A percentile compares a stretch with the other conserved stretches of the same genome.
These are phyloP conservation scores for Geum urbanum DNA, from an alignment of 306 rosid genomes.

Conservation along the genomic window DNA sequence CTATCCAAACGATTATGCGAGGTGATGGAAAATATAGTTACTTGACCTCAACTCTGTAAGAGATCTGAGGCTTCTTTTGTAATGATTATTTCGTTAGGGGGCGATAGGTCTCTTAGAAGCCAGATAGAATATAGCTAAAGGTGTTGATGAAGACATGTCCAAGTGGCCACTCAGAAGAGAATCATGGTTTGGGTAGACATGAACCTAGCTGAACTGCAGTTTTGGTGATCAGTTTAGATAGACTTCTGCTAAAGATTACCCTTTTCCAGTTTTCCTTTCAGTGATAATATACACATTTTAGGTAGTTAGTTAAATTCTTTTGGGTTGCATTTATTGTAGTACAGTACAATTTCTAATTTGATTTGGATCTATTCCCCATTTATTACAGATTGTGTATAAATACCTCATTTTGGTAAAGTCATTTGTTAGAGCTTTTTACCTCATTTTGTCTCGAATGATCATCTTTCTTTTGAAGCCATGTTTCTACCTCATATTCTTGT, in stretches of 20 bases:
- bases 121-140: slow-evolving; percentile 32
- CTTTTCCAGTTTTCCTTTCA: slow-evolving; percentile 21
- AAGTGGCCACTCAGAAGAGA: slow-evolving; percentile 36
- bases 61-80: slow-evolving; percentile 34
- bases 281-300: slow-evolving; percentile 19
- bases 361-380: slow-evolving; percentile 21
- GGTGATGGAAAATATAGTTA: slow-evolving; percentile 54
- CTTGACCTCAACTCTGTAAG: slow-evolving; percentile 31
- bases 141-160: slow-evolving; percentile 32
- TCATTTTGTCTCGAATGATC: too few relatives aligned
- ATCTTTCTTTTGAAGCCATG: too few relatives aligned
- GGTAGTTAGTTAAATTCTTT: slow-evolving; percentile 46
- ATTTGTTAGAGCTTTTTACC: neutral
- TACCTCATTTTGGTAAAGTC: neutral
- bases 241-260: slow-evolving; percentile 29
- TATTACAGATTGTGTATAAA: slow-evolving; percentile 23
- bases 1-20: slow-evolving; percentile 24
- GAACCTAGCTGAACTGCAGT: slow-evolving; percentile 48
- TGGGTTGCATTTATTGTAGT: slow-evolving; percentile 36
- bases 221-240: slow-evolving; percentile 53
- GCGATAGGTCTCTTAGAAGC: slow-evolving; percentile 31
- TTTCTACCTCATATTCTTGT: too few relatives aligned
- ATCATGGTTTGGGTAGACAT: slow-evolving; percentile 32
- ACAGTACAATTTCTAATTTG: slow-evolving; percentile 34
- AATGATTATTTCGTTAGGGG: slow-evolving; percentile 48